Evolutionary conservation across 2,329 filamentous ascomycete species (phyloP), one percentile per base, ranked within the genome.

Genomic region (Ophiostoma ulmi): DNA sequence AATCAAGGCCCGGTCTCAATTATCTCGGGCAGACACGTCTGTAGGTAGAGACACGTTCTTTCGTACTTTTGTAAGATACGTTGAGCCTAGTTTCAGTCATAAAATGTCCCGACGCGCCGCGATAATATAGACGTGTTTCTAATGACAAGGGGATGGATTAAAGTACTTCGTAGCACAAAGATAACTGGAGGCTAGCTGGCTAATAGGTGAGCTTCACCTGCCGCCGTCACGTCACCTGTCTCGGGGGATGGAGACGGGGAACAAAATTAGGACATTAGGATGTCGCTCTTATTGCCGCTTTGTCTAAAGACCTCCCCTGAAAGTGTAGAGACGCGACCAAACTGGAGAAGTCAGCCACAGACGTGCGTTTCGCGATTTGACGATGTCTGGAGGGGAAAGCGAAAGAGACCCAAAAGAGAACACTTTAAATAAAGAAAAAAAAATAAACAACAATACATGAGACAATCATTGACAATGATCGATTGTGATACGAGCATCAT

Each of bases 221-320:
- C 35, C 61, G 39, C 61, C 61, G 61, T 64, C 61, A 64, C 61
- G 61, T 64, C 61, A 64, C 61, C 55, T 36, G 14, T 55, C 48
- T 48, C 44, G 26, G 61, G 35, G 61, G 35, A 36, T 64, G 35
- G 61, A n/a, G 35, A 38, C 31, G 17, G 14, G 31, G 61, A 64
- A n/a, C 35, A n/a, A 36, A 17, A n/a, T 64, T 64, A 20, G 13
- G 31, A 26, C 8, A 61, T 26, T 58, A 58, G 6, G 52, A 58
- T 14, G 52, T 26, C 11, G 22, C 52, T 58, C n/a, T n/a, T 48
- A 48, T 48, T 48, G n/a, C 44, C 52, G 31, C n/a, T 58, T 58
- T 11, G 5, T 6, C 5, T 3, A 26, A 58, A 58, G 22, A 17
- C 52, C n/a, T 58, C n/a, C 52, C 52, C 52, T 58, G 52, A 26